phyloP scores from a whole-genome alignment of 2,329 filamentous ascomycete species.

The Trichophyton benhamiae region DNA sequence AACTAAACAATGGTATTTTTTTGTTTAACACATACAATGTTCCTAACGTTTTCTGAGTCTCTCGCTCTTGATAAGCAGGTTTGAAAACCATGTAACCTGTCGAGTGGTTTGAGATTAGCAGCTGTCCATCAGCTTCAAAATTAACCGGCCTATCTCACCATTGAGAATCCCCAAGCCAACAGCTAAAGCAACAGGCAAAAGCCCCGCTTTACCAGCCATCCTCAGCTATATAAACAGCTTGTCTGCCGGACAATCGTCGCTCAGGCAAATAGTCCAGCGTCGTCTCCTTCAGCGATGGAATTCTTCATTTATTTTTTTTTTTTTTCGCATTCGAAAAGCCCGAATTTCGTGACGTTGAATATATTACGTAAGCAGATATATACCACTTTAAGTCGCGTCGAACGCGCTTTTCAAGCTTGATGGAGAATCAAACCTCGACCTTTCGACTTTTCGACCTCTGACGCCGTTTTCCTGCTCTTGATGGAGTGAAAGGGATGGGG shows the following conservation, averaged over 20 bases:
- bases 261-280: neutral
- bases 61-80: slow-evolving; percentile 28
- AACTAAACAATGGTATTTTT: neutral
- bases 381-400: slow-evolving; percentile 17
- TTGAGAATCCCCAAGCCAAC: slow-evolving; percentile 31
- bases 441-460: neutral
- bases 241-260: neutral
- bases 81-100: slow-evolving; percentile 35
- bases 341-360: slow-evolving; percentile 1
- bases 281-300: neutral
- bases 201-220: slow-evolving; percentile 26
- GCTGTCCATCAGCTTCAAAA: neutral
- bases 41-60: slow-evolving; percentile 20
- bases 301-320: neutral
- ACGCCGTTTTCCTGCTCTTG: neutral
- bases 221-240: neutral
- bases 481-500: slow-evolving; percentile 5
- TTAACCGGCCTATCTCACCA: slow-evolving; percentile 18
- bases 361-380: slow-evolving; percentile 4
- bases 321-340: neutral
- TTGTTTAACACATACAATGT: neutral
- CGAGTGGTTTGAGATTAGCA: neutral
- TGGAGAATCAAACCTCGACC: slow-evolving; percentile 16
- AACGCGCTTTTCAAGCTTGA: neutral
- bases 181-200: slow-evolving; percentile 27